Base-by-base conservation (phyloP, 305 asterid genomes). In the Fraxinus velutina region DNA sequence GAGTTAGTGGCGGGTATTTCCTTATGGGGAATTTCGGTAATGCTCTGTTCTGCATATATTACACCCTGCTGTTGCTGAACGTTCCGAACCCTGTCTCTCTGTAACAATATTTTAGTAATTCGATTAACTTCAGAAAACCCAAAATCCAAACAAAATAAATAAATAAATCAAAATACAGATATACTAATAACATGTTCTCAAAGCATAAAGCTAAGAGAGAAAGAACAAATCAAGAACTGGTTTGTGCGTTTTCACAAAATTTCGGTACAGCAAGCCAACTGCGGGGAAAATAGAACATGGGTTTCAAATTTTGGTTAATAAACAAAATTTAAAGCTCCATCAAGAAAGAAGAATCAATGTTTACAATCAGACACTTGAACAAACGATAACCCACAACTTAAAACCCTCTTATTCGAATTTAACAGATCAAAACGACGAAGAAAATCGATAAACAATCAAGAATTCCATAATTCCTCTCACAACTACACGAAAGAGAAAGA, bases 21-120 rank as follows among this genome's bases (percentile, higher is more conserved):
- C 7, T 37, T 17, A 15, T 42, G 79, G 12, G 84, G 86, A 64
- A 82, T 83, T 75, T 84, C 85, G 9, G 76, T 32, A 75, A 78
- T 79, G 66, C 80, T 47, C 77, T 82, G 85, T 42, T 86, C 91
- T 2, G 77, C 34, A 68, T 86, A 77, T 19, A 76, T 68, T 44
- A 73, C 78, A 13, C 32, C 39, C 47, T 39, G 83, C 77, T 39
- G 84, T 34, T 70, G 74, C 21, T 68, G 80, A 81, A 79, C 44
- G 42, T 75, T 78, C 22, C 17, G 84, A 73, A 78, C 66, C 64
- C 71, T 64, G 70, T 73, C 76, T 78, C 82, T 85, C 91, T 89
- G 85, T 39, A 37, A 73, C 71, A 86, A 24, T 74, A 78, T 74
- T 21, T 12, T 6, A 62, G 72, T 24, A 82, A 82, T 39, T 24